These are phyloP conservation scores for Fusarium subglutinans DNA, from an alignment of 2,329 filamentous ascomycete genomes.

Conservation along the genomic window DNA sequence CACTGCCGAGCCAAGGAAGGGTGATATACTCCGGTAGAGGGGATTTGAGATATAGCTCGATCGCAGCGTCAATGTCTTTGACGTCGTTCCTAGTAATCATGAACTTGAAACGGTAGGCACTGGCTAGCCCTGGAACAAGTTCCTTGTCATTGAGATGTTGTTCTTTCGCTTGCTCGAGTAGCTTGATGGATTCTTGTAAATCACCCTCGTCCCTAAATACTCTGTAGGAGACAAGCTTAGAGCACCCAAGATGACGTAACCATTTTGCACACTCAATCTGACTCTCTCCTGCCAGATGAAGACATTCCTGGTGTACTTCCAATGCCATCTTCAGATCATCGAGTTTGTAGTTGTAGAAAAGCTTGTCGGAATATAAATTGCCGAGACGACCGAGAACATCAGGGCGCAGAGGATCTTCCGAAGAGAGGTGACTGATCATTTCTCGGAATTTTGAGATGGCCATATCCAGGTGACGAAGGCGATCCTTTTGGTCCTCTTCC, in stretches of 20 bases:
- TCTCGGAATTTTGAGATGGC: background rate
- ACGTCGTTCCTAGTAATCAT: background rate
- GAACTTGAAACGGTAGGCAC: background rate
- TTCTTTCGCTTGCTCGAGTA: background rate
- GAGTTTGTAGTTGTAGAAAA: background rate
- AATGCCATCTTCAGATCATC: background rate
- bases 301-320: background rate
- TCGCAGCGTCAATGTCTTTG: background rate
- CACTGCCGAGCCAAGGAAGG: background rate
- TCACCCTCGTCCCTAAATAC: background rate
- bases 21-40: background rate
- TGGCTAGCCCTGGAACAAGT: fast-evolving
- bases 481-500: background rate
- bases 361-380: background rate
- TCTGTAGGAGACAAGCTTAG: background rate
- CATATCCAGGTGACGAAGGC: fast-evolving
- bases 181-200: background rate
- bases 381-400: background rate
- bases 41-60: background rate
- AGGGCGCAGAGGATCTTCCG: background rate
- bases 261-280: fast-evolving
- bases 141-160: fast-evolving
- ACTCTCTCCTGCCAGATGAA: fast-evolving
- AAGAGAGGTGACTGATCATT: fast-evolving
- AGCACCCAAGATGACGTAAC: background rate